Evolutionary conservation across 1,139 yeast genomes (phyloP), one percentile per base, ranked within the genome.

Genomic region (Saccharomycopsis hybrid): DNA sequence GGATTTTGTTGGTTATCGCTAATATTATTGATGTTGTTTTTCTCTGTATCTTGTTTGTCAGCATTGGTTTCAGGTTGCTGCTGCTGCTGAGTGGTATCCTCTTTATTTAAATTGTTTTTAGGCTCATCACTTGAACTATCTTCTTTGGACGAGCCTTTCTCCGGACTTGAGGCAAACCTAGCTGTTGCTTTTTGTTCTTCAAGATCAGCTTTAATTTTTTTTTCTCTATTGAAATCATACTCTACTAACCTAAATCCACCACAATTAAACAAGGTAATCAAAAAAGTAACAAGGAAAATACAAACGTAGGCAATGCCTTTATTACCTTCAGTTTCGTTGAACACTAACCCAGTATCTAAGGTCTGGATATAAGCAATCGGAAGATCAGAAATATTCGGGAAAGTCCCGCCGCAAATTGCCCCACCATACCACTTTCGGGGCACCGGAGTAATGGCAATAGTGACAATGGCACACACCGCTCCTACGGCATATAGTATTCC

Each of bases 311-410:
- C 95, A 35, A 85, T 86, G 25, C 96, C 96, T 57, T 76, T 74
- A 53, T 77, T 74, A 7, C 86, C 83, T 53, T 85, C 77, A 1
- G 63, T 74, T 1, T 68, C 54, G 0, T 78, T 66, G 58, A 89
- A 81, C 2, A 76, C 70, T 0, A 78, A 71, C 0, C 89, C 82
- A n/a, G 76, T 71, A 36, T 85, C 81, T 63, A 89, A 69, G 1
- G 95, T 84, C 59, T 87, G 95, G 41, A 89, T 72, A 59, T 88
- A 88, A 0, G 96, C 96, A 59, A 89, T 85, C 0, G 96, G 96
- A 54, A 89, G 71, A 66, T 89, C 96, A 7, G 92, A 80, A 46
- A 85, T 82, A 60, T 83, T 83, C n/a, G 89, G 86, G 58, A 87
- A 79, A 43, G 85, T 70, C 0, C 95, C 92, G n/a, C 87, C 89